Evolutionary conservation across 768 basidiomycete species (phyloP).

Genomic region (Mycena filopes): DNA sequence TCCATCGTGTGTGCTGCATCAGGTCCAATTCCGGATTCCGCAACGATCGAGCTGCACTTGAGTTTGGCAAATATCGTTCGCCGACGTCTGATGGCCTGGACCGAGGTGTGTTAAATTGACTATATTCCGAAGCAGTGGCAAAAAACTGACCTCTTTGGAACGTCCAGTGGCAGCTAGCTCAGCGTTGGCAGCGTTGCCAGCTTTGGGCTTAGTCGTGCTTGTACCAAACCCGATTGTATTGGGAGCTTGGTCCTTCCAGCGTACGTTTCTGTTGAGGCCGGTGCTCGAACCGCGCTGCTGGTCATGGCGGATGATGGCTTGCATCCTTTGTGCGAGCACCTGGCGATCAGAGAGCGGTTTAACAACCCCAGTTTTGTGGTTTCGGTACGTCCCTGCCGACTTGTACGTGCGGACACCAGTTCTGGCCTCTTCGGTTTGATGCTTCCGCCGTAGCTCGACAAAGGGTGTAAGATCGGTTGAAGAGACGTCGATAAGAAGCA

Average conservation of each 20-base stretch:
- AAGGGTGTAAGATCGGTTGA: neutral
- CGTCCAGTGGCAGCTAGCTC: constrained; percentile 1
- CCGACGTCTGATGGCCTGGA: no score
- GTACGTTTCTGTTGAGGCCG: neutral
- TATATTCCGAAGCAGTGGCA: no score
- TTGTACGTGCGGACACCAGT: neutral
- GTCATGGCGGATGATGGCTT: neutral
- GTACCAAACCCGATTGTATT: neutral
- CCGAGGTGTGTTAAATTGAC: no score
- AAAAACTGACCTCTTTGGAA: no score
- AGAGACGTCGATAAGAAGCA: neutral
- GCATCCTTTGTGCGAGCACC: neutral
- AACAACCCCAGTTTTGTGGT: neutral
- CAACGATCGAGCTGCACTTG: constrained; percentile 3
- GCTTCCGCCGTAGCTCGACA: neutral
- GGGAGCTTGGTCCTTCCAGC: neutral
- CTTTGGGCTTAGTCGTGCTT: neutral
- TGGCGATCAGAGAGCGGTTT: neutral
- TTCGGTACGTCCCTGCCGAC: neutral
- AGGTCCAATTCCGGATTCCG: neutral
- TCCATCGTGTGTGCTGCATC: neutral
- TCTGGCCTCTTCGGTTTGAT: neutral
- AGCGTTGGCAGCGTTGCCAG: constrained; percentile 4
- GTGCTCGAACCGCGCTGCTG: neutral
- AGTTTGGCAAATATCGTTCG: neutral